Conservation (phyloP, 2,329 filamentous ascomycete genomes). For the Alternaria infectoria region DNA sequence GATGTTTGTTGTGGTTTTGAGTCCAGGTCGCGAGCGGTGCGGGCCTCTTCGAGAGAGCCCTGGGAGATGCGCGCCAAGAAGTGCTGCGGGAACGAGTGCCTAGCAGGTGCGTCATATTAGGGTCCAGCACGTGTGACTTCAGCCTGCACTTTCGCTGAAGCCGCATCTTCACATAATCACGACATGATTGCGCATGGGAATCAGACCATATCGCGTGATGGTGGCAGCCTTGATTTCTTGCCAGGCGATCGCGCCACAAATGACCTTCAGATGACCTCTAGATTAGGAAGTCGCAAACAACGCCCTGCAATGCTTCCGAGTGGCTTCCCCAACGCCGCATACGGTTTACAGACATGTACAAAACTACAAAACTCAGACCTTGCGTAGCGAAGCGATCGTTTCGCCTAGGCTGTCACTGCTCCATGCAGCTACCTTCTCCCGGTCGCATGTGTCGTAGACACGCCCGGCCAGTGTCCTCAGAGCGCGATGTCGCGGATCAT, state of each 20-base stretch:
- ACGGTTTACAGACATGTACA: neutral
- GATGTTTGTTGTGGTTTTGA: constrained; percentile 31
- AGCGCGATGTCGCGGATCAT: constrained; percentile 57
- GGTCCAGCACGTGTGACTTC: constrained; percentile 11
- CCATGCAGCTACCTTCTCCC: constrained; percentile 70
- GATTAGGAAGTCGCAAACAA: constrained; percentile 6
- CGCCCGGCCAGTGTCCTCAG: constrained; percentile 63
- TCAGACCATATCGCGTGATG: constrained; percentile 1
- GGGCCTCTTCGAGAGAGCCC: constrained; percentile 7
- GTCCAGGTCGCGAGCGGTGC: constrained; percentile 20
- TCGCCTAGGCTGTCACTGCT: constrained; percentile 54
- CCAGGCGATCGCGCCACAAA: constrained; percentile 5
- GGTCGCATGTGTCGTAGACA: constrained; percentile 70
- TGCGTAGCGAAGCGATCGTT: constrained; percentile 14
- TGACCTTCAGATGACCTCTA: neutral
- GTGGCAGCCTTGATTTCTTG: neutral
- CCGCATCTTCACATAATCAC: neutral
- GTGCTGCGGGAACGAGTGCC: constrained; percentile 6
- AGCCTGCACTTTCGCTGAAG: neutral
- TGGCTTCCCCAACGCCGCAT: constrained; percentile 2
- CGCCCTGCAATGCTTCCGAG: constrained; percentile 14
- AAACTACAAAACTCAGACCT: constrained; percentile 9
- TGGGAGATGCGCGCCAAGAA: constrained; percentile 6
- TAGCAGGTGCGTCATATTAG: constrained; percentile 18
- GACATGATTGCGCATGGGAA: neutral